Conservation (phyloP, 352 stramenopile genomes). For the Peronospora farinosa region DNA sequence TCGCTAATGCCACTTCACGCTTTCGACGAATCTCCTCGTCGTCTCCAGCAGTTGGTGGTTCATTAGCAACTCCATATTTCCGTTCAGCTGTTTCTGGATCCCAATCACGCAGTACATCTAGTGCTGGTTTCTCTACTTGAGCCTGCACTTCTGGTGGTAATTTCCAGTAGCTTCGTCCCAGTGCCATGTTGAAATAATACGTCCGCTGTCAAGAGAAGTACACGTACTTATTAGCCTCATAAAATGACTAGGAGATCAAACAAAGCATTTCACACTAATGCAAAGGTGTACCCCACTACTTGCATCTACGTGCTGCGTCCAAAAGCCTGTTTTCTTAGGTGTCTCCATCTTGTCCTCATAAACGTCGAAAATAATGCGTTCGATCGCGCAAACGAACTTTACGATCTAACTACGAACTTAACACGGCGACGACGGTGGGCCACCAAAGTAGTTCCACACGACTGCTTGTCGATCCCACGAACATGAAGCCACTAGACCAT, state of each 20-base stretch:
- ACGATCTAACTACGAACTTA: conserved; percentile 18
- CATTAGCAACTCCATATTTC: conserved; percentile 27
- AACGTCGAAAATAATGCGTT: not conserved
- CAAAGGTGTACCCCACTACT: conserved; percentile 38
- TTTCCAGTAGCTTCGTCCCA: conserved; percentile 72
- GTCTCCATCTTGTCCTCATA: conserved; percentile 24
- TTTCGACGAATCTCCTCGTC: conserved; percentile 34
- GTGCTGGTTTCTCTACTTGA: conserved; percentile 42
- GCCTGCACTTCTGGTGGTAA: conserved; percentile 43
- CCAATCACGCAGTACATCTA: conserved; percentile 47
- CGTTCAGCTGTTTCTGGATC: conserved; percentile 32
- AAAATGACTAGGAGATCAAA: not conserved
- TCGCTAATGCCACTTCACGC: conserved; percentile 39
- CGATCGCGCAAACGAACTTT: conserved; percentile 12
- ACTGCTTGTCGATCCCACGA: conserved; percentile 75
- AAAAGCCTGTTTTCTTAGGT: conserved; percentile 55
- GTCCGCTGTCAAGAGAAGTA: conserved; percentile 33
- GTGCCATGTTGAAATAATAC: conserved; percentile 78
- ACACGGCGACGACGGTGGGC: conserved; percentile 36
- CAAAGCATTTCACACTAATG: conserved; percentile 6
- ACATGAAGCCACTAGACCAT: conserved; percentile 68
- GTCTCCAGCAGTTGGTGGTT: conserved; percentile 7
- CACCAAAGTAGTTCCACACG: conserved; percentile 78
- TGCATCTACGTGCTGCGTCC: conserved; percentile 65
- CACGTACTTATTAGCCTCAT: no score